Evolutionary conservation across 257 asterid species (phyloP), one percentile per base, ranked within the genome.

Genomic region (Solanum acaule): DNA sequence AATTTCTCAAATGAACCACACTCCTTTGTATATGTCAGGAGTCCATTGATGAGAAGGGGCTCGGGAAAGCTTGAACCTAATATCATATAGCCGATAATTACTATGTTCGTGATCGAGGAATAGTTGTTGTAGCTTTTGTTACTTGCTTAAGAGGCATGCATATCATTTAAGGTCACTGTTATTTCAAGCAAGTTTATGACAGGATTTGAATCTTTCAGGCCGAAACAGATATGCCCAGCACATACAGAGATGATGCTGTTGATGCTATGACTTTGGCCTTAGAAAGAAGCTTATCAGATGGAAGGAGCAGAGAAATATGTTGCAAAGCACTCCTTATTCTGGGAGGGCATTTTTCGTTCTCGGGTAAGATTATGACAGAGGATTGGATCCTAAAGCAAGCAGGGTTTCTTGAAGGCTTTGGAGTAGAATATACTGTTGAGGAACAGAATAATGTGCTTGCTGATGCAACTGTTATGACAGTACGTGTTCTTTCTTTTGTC

Each of bases 301-400:
- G 91, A 86, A 90, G 86, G 75, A 86, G 90, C 34, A 88, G 88
- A 87, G 93, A 89, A 40, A 92, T 91, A 89, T 95, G 98, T 89
- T 93, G 92, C 85, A 91, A 91, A 88, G 94, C 95, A 49, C 98
- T 96, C 90, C 93, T 96, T 68, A 88, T 93, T 70, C 92, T 96
- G 5, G 98, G 98, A 87, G 98, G 98, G 86, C 87, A 91, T 92
- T 93, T 95, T 90, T 95, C 98, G 6, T 92, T 90, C 25, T 92
- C 93, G 4, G 98, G 98, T 85, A 96, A 96, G 89, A 93, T 95
- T 75, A 94, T 95, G 98, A 96, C 98, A 20, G 98, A 96, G 92
- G 98, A 96, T 91, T 94, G 98, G 98, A 91, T 94, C 88, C 90
- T 96, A 35, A 93, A 93, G 88, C 92, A 90, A 83, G 93, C 95